Conservation (phyloP, 2,329 filamentous ascomycete species). For the Pyricularia pennisetigena region DNA sequence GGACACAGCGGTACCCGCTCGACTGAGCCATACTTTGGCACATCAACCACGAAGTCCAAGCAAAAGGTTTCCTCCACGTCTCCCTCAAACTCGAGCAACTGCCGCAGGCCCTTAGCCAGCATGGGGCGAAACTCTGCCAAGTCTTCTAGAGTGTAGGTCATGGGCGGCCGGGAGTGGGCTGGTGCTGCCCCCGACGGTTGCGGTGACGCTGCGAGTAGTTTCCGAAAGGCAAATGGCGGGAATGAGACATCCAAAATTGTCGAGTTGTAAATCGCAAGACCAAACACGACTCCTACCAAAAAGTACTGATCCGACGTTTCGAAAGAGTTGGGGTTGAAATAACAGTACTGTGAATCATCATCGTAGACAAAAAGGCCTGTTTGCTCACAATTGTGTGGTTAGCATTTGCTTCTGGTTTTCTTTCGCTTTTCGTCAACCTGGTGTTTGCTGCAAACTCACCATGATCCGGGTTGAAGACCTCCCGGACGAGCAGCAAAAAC, state of each 20-base stretch:
- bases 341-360: slow-evolving; percentile 82
- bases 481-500: slow-evolving; percentile 80
- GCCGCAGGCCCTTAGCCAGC: slow-evolving; percentile 64
- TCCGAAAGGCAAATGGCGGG: slow-evolving; percentile 82
- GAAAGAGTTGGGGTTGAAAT: slow-evolving; percentile 85
- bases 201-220: slow-evolving; percentile 72
- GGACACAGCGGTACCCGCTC: slow-evolving; percentile 61
- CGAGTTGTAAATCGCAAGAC: slow-evolving; percentile 88
- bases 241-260: slow-evolving; percentile 84
- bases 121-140: slow-evolving; percentile 71
- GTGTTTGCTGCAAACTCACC: slow-evolving; percentile 39
- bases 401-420: neutral
- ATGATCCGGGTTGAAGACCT: slow-evolving; percentile 85
- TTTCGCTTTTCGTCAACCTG: neutral
- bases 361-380: slow-evolving; percentile 86
- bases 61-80: slow-evolving; percentile 74
- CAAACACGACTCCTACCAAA: slow-evolving; percentile 77
- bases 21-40: slow-evolving; percentile 65
- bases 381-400: neutral
- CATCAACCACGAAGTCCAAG: slow-evolving; percentile 69
- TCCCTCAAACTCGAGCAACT: slow-evolving; percentile 74
- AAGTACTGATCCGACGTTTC: slow-evolving; percentile 91
- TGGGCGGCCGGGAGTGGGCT: slow-evolving; percentile 27
- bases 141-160: slow-evolving; percentile 72
- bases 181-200: slow-evolving; percentile 25